phyloP scores from a whole-genome alignment of 768 basidiomycete species.

The Rhizopogon vinicolor region DNA sequence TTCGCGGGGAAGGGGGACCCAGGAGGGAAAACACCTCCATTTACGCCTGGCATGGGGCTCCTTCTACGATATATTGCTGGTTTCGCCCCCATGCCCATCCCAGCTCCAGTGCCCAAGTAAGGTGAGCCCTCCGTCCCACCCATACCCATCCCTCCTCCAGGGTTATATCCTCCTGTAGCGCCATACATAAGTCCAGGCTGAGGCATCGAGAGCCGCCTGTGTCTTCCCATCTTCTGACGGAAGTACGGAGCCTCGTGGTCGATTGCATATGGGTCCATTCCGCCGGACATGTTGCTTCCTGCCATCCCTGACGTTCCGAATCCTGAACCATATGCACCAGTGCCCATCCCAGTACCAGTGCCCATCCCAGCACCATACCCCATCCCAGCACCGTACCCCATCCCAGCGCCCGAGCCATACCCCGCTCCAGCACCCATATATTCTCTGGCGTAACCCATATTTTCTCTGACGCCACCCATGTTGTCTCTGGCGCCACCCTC shows the following conservation, averaged over 20 bases:
- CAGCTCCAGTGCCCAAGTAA: not conserved
- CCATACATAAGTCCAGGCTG: not conserved
- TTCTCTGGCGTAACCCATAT: not conserved
- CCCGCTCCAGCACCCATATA: not conserved
- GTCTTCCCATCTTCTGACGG: not conserved
- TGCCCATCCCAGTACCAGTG: too few species aligned
- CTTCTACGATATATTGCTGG: not conserved
- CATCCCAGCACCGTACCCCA: not conserved
- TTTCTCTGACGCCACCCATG: not conserved
- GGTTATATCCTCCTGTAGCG: too few species aligned
- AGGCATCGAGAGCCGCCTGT: constrained; percentile 1
- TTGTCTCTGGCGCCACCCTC: not conserved
- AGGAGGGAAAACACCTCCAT: not conserved
- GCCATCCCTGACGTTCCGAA: not conserved
- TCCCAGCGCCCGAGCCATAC: not conserved
- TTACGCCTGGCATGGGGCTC: not conserved
- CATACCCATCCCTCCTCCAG: not conserved
- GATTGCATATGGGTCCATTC: constrained; percentile 5
- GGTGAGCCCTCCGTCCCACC: not conserved
- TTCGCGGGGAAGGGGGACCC: not conserved
- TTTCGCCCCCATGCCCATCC: not conserved
- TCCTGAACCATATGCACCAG: not conserved
- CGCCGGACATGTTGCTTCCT: not conserved
- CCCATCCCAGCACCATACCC: not conserved
- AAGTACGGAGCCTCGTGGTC: constrained; percentile 8